Evolutionary conservation across 1,284 basidiomycete species (phyloP).

Genomic region (Xanthoconium separans): DNA sequence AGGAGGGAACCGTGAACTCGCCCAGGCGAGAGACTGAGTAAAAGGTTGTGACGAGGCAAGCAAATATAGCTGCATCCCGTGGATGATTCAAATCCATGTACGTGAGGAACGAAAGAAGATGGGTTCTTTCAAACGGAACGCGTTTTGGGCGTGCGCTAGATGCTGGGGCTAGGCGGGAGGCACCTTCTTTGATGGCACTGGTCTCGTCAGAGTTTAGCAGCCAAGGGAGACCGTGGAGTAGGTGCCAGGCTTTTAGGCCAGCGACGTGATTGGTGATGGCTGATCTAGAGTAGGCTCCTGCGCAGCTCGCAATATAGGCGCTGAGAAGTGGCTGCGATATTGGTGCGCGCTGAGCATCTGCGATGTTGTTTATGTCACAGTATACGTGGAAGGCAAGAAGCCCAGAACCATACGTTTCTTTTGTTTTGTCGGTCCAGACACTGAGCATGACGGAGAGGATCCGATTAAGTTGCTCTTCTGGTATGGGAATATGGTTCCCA

Average conservation of each 20-base stretch:
- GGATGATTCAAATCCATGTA: not conserved
- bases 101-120: accelerated
- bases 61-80: not conserved
- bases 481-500: not conserved
- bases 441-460: constrained; percentile 12
- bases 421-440: constrained; percentile 17
- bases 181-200: not conserved
- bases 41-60: not conserved
- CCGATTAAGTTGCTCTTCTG: not conserved
- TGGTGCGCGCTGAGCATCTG: constrained; percentile 21
- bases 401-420: constrained; percentile 4
- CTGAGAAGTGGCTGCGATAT: constrained; percentile 5
- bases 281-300: constrained; percentile 16
- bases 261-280: constrained; percentile 32
- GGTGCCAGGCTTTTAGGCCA: constrained; percentile 37
- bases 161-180: not conserved
- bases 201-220: not conserved
- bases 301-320: constrained; percentile 19
- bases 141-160: not conserved
- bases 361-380: constrained; percentile 25
- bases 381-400: constrained; percentile 32
- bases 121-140: not conserved
- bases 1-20: not conserved
- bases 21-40: not conserved
- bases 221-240: constrained; percentile 27